Percentiles rank a stretch among this genome's conserved stretches.
Evolutionary conservation across 139 green algal genomes (phyloP).

Genomic region (Chlorella vulgaris): DNA sequence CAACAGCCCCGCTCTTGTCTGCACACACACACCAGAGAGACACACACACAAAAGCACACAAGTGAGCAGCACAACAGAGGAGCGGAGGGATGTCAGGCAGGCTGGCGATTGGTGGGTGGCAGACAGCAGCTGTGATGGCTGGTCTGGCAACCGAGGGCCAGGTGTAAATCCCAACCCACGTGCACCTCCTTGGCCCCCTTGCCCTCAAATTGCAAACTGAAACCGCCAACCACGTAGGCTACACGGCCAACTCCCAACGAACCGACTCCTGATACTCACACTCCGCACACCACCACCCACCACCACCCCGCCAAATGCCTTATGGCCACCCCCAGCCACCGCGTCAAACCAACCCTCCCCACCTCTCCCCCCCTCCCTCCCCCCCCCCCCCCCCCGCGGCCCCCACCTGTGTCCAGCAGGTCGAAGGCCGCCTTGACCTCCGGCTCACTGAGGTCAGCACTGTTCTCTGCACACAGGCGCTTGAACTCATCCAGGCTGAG

Average conservation of each 20-base stretch:
- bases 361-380: not conserved
- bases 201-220: not conserved
- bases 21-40: not conserved
- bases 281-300: too few relatives aligned
- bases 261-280: too few relatives aligned
- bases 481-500: conserved; percentile 35
- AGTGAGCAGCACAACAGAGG: too few relatives aligned
- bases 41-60: not conserved
- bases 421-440: conserved; percentile 38
- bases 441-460: not conserved
- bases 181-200: not conserved
- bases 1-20: conserved; percentile 31
- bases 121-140: not conserved
- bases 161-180: not conserved
- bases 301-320: too few relatives aligned
- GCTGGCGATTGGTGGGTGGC: too few relatives aligned
- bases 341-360: too few relatives aligned
- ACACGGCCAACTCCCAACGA: too few relatives aligned
- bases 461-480: conserved; percentile 16
- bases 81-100: too few relatives aligned
- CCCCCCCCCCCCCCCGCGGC: not conserved
- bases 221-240: too few relatives aligned
- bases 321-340: too few relatives aligned
- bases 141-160: not conserved
- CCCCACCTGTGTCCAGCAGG: conserved; percentile 38